Evolutionary conservation across 129 eudicot genomes (phyloP), one percentile per base, ranked within the genome.

Genomic region (Smallanthus sonchifolius): DNA sequence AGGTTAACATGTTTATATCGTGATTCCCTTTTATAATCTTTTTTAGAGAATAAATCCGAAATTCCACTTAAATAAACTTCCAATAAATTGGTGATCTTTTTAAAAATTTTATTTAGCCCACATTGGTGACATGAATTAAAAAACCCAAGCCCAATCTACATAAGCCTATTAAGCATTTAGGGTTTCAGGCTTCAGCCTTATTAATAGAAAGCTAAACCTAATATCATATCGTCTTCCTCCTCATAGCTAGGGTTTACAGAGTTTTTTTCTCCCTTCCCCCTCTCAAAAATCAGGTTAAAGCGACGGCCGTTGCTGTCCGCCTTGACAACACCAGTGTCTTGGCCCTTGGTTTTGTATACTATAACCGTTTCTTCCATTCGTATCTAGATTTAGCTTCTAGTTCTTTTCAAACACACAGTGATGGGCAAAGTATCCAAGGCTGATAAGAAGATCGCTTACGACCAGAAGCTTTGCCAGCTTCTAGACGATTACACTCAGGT

Each of bases 251-350:
- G 77, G 96, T 24, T 24, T 24, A 24, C 30, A 24, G 30, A 24
- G 30, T 1, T 24, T 24, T 24, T 24, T 24, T 24, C 1, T 24
- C 30, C 30, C 30, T 24, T 24, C 30, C 30, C 30, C 30, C 30
- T 24, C 30, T 24, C 30, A 24, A 24, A 24, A 24, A 24, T 24
- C 30, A 87, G 98, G 96, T 84, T 92, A 92, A 92, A 84, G 98
- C 8, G 98, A 92, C 94, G 83, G 44, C 81, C 80, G 59, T 73
- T 77, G 85, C 91, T 70, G 96, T 91, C 97, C 97, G 87, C 95
- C 95, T 86, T 91, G 93, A 5, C 20, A 64, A 48, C 70, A 42
- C 42, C 66, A 74, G 84, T 82, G 85, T 86, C 97, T 91, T 88
- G 97, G 97, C 92, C 96, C 97, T 91, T 88, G 65, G 51, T 87